phyloP scores from a whole-genome alignment of 495 filamentous ascomycete genomes.

The Neurospora sp. region DNA sequence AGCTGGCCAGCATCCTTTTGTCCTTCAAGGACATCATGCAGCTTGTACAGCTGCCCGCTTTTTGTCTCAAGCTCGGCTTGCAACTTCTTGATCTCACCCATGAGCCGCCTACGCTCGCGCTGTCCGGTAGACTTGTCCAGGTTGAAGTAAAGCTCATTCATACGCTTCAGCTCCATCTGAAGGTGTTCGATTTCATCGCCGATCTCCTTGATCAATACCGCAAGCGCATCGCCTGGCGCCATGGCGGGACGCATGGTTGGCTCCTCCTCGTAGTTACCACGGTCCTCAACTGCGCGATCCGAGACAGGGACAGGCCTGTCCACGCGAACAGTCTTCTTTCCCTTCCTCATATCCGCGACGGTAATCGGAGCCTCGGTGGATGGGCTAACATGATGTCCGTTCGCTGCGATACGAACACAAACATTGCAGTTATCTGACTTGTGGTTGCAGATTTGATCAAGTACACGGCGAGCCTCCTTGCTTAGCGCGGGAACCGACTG shows the following conservation, averaged over 20 bases:
- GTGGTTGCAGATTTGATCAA: constrained; percentile 52
- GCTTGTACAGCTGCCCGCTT: constrained; percentile 76
- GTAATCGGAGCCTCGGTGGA: constrained; percentile 14
- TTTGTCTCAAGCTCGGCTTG: constrained; percentile 61
- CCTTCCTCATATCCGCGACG: constrained; percentile 15
- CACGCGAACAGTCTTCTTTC: constrained; percentile 49
- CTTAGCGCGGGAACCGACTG: constrained; percentile 29
- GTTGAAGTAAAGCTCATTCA: constrained; percentile 52
- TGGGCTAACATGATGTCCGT: constrained; percentile 13
- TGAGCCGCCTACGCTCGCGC: constrained; percentile 50
- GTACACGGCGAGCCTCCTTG: constrained; percentile 44
- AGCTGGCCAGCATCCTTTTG: constrained; percentile 55
- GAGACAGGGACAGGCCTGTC: constrained; percentile 64
- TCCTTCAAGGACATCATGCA: constrained; percentile 86
- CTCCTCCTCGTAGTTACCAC: constrained; percentile 49
- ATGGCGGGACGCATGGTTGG: constrained; percentile 70
- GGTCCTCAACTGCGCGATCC: constrained; percentile 38
- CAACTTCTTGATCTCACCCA: constrained; percentile 53
- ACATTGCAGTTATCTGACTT: constrained; percentile 63
- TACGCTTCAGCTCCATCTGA: constrained; percentile 51
- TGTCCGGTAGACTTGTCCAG: constrained; percentile 62
- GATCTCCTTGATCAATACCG: constrained; percentile 66
- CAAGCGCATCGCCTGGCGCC: constrained; percentile 63
- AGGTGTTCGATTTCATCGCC: constrained; percentile 77
- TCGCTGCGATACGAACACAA: constrained; percentile 50